These are phyloP conservation scores for Collybiopsis confluens DNA, from an alignment of 768 basidiomycete species.

Conservation along the genomic window DNA sequence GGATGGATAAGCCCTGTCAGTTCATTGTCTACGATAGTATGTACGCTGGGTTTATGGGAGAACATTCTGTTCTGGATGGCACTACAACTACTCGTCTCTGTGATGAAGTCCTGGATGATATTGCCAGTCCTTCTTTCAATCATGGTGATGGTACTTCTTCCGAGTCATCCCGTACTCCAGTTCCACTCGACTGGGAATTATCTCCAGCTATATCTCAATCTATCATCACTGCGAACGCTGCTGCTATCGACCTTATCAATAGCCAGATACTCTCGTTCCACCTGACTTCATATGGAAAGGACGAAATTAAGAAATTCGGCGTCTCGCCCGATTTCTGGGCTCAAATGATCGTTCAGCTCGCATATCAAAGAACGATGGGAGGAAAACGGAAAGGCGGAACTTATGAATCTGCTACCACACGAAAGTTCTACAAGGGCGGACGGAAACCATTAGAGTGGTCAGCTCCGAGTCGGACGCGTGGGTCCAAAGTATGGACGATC, in stretches of 20 bases:
- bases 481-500: slow-evolving; percentile 67
- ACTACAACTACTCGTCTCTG: slow-evolving; percentile 75
- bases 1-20: slow-evolving; percentile 89
- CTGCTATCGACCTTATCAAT: slow-evolving; percentile 52
- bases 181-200: slow-evolving; percentile 62
- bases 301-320: slow-evolving; percentile 80
- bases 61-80: slow-evolving; percentile 93
- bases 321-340: slow-evolving; percentile 95
- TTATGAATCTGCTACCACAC: slow-evolving; percentile 94
- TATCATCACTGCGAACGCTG: slow-evolving; percentile 52
- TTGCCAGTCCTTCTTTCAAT: slow-evolving; percentile 62
- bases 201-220: slow-evolving; percentile 41
- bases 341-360: slow-evolving; percentile 88
- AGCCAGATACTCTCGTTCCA: slow-evolving; percentile 61
- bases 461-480: slow-evolving; percentile 74
- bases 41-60: slow-evolving; percentile 84
- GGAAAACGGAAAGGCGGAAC: slow-evolving; percentile 65
- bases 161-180: slow-evolving; percentile 27
- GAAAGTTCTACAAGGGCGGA: slow-evolving; percentile 83
- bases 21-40: slow-evolving; percentile 83
- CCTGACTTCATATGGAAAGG: slow-evolving; percentile 78
- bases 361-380: slow-evolving; percentile 69
- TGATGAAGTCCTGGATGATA: slow-evolving; percentile 60
- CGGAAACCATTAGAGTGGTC: slow-evolving; percentile 89
- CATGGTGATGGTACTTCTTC: slow-evolving; percentile 36